Percentiles rank a stretch among this genome's conserved stretches.
Evolutionary conservation across 2,329 filamentous ascomycete genomes (phyloP).

Genomic region (Davidsoniella virescens): DNA sequence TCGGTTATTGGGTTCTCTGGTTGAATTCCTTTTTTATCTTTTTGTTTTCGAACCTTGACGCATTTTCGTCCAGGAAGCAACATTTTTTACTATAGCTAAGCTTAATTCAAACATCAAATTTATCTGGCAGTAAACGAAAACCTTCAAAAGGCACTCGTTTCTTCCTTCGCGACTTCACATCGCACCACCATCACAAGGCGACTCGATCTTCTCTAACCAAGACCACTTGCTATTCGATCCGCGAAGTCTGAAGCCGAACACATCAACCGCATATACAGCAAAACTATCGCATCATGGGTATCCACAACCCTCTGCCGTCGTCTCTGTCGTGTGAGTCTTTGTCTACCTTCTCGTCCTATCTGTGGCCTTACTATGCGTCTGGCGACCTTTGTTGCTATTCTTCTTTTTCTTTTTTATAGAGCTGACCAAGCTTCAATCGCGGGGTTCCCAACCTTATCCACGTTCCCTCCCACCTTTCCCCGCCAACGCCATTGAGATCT

Average conservation of each 20-base stretch:
- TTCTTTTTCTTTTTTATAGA: background rate
- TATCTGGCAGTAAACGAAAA: background rate
- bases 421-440: background rate
- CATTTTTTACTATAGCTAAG: too few species aligned
- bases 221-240: too few species aligned
- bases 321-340: constrained; percentile 48
- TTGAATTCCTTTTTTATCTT: too few species aligned
- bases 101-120: background rate
- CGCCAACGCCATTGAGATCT: background rate
- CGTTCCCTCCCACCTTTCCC: background rate
- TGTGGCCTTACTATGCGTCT: background rate
- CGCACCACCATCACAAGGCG: too few species aligned
- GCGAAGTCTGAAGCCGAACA: too few species aligned
- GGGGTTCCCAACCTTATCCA: background rate
- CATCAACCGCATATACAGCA: background rate
- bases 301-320: constrained; percentile 51
- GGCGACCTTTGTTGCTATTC: background rate
- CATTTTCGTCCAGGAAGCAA: too few species aligned
- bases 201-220: too few species aligned
- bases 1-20: too few species aligned
- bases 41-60: too few species aligned
- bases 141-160: background rate
- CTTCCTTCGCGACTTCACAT: background rate
- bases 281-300: constrained; percentile 31
- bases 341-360: background rate